Evolutionary conservation across 768 basidiomycete genomes (phyloP).

Genomic region (Suillus tomentosus): DNA sequence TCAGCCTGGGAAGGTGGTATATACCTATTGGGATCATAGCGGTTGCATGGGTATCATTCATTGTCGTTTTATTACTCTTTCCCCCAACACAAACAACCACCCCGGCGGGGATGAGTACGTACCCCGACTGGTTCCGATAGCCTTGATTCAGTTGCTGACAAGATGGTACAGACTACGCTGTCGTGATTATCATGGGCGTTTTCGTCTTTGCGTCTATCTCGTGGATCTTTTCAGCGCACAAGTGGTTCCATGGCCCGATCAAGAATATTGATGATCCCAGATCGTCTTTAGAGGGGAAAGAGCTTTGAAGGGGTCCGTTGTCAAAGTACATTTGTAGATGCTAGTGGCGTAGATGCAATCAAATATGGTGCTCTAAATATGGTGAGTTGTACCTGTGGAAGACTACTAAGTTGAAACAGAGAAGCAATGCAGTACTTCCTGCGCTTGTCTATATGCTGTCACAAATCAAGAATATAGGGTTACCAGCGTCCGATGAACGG

Average conservation of each 20-base stretch:
- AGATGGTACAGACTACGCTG: conserved; percentile 56
- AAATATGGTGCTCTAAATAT: background rate
- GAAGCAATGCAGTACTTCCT: no score
- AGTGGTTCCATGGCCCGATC: conserved; percentile 74
- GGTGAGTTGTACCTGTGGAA: background rate
- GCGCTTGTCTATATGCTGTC: no score
- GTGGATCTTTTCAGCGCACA: conserved; percentile 66
- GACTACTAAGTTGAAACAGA: background rate
- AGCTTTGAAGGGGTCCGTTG: conserved; percentile 4
- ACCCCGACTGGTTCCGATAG: background rate
- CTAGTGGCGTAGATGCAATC: background rate
- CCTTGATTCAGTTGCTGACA: conserved; percentile 6
- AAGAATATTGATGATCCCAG: conserved; percentile 41
- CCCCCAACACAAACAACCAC: conserved; percentile 44
- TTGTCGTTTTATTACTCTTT: conserved; percentile 60
- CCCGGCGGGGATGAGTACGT: conserved; percentile 58
- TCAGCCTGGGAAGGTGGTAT: conserved; percentile 62
- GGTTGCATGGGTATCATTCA: conserved; percentile 67
- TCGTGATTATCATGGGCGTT: conserved; percentile 64
- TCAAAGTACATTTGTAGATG: background rate
- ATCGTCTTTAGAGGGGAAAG: conserved; percentile 18
- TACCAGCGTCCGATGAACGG: no score
- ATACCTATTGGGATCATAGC: conserved; percentile 61
- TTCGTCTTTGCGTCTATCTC: conserved; percentile 64
- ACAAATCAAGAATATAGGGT: no score